Percentiles rank a stretch among this genome's conserved stretches.
These are phyloP conservation scores for Tolypocladium tundrense DNA, from an alignment of 2,329 filamentous ascomycete genomes.

Conservation along the genomic window DNA sequence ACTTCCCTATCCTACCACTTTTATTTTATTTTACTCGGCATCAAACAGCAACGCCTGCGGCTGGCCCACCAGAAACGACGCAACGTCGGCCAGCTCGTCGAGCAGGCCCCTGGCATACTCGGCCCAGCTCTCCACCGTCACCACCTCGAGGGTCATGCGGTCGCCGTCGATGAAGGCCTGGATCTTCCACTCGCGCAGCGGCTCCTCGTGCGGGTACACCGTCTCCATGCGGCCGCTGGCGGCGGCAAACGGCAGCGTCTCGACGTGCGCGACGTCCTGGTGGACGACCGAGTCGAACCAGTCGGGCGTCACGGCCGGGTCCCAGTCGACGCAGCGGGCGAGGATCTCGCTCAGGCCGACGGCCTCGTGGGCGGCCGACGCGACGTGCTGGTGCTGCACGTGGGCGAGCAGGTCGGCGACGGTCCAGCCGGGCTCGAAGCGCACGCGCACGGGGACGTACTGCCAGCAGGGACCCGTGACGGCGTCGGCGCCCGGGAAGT, in stretches of 20 bases:
- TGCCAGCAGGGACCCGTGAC: constrained; percentile 59
- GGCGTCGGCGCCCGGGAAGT: constrained; percentile 41
- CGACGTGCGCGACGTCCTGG: constrained; percentile 52
- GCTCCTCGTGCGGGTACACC: constrained; percentile 47
- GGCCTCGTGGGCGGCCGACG: constrained; percentile 43
- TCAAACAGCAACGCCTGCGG: constrained; percentile 9
- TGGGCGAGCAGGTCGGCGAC: constrained; percentile 39
- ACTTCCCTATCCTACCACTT: background rate
- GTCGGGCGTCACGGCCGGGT: constrained; percentile 9
- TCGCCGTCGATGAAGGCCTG: constrained; percentile 48
- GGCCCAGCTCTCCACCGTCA: constrained; percentile 47
- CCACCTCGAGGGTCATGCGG: constrained; percentile 44
- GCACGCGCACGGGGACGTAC: constrained; percentile 53
- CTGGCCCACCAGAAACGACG: constrained; percentile 5
- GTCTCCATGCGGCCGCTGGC: constrained; percentile 41
- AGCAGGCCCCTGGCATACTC: constrained; percentile 40
- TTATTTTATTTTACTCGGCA: background rate
- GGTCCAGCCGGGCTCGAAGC: constrained; percentile 40
- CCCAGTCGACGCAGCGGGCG: constrained; percentile 34
- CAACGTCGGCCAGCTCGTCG: constrained; percentile 31
- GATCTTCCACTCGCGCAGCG: constrained; percentile 47
- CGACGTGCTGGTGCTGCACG: constrained; percentile 47
- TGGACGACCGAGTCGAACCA: constrained; percentile 49
- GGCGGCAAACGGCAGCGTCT: constrained; percentile 33
- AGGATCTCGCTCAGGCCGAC: constrained; percentile 45